phyloP scores from a whole-genome alignment of 2,329 filamentous ascomycete genomes.

The Cercospora brassicicola region DNA sequence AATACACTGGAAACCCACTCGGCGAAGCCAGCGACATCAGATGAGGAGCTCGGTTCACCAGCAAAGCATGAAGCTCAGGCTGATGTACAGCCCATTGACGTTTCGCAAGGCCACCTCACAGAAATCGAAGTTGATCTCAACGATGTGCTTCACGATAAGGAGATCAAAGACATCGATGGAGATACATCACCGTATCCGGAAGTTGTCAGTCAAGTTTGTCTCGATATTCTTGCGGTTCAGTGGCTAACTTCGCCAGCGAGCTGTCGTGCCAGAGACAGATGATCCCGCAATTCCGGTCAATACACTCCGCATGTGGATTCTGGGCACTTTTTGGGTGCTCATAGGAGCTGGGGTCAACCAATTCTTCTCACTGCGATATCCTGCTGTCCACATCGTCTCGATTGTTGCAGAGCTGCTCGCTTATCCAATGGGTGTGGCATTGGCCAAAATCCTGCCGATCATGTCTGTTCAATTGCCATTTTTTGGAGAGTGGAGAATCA shows the following conservation, averaged over 20 bases:
- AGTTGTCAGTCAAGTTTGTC: conserved; percentile 19
- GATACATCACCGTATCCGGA: conserved; percentile 63
- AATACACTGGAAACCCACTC: conserved; percentile 28
- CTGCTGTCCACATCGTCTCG: conserved; percentile 83
- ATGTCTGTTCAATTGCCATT: conserved; percentile 56
- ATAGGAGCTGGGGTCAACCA: conserved; percentile 59
- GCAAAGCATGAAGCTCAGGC: conserved; percentile 21
- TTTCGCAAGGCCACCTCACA: conserved; percentile 30
- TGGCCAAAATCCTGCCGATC: conserved; percentile 68
- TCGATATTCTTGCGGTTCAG: background rate
- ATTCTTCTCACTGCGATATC: conserved; percentile 87
- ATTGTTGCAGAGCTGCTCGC: conserved; percentile 84
- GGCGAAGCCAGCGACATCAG: conserved; percentile 13
- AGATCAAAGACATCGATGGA: conserved; percentile 31
- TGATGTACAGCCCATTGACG: conserved; percentile 23
- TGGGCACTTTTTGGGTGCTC: conserved; percentile 49
- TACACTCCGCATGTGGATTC: conserved; percentile 54
- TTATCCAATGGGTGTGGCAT: conserved; percentile 76
- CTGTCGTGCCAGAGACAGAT: conserved; percentile 65
- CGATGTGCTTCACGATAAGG: conserved; percentile 51
- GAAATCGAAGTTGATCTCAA: conserved; percentile 42
- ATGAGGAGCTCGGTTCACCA: conserved; percentile 19
- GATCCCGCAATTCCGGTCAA: conserved; percentile 63
- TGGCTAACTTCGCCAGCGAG: conserved; percentile 40
- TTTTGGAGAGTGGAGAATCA: conserved; percentile 38